Conservation (phyloP, 2,329 filamentous ascomycete genomes). For the Colletotrichum australisinense region DNA sequence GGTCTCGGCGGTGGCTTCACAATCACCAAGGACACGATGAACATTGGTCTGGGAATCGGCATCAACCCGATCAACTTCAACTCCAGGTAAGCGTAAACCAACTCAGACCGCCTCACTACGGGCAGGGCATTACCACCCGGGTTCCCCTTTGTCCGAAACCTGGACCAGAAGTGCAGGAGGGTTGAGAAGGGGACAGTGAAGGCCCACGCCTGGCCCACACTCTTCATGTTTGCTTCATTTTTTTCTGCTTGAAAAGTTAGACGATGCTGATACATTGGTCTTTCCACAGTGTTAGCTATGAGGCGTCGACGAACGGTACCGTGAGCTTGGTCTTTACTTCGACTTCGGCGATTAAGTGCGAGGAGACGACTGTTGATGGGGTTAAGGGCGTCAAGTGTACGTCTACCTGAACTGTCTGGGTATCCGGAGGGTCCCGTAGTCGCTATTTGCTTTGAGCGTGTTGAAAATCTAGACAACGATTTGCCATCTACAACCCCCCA, state of each 20-base stretch:
- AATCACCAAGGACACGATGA: constrained; percentile 30
- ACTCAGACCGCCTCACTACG: neutral
- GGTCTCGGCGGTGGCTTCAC: constrained; percentile 31
- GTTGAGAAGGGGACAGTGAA: neutral
- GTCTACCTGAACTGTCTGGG: neutral
- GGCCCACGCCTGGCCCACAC: too few species aligned
- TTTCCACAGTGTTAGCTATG: constrained; percentile 9
- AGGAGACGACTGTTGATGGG: constrained; percentile 27
- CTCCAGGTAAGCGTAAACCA: constrained; percentile 10
- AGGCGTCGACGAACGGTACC: constrained; percentile 25
- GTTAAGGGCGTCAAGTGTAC: constrained; percentile 30
- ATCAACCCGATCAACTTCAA: constrained; percentile 19
- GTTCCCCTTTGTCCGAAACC: neutral
- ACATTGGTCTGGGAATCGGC: constrained; percentile 23
- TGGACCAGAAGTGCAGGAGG: neutral
- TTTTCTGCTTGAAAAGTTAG: too few species aligned
- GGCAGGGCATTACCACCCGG: neutral
- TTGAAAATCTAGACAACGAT: neutral
- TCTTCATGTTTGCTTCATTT: too few species aligned
- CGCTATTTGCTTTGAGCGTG: neutral
- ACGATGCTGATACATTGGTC: neutral
- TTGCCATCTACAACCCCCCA: neutral
- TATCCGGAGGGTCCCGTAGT: neutral
- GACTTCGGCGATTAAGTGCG: constrained; percentile 21
- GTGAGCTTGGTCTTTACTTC: constrained; percentile 23